A percentile compares a stretch with the other conserved stretches of the same genome.
Conservation (phyloP, 164 flowering plant genomes). For the Sextonia rubra region DNA sequence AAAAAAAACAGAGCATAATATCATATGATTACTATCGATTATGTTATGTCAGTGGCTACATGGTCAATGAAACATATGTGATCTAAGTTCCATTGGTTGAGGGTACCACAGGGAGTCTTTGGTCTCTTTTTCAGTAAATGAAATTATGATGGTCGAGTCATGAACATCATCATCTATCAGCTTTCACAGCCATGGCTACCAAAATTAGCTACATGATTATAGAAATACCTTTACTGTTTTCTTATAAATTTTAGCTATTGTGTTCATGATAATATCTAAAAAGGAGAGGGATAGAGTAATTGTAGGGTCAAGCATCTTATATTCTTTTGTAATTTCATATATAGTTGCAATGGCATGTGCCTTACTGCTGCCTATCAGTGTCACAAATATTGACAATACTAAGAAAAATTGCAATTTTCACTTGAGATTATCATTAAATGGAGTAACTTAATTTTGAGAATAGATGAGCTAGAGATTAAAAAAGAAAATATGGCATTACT, state of each 20-base stretch:
- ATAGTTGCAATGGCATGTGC: no score
- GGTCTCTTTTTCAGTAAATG: not conserved
- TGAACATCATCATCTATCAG: not conserved
- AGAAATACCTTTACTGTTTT: not conserved
- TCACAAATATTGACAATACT: no score
- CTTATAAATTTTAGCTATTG: not conserved
- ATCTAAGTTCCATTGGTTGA: not conserved
- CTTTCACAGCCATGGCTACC: not conserved
- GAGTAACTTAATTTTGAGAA: no score
- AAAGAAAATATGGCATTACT: no score
- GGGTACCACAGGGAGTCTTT: not conserved
- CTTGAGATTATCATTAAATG: no score
- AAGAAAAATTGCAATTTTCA: no score
- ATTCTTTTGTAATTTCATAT: no score
- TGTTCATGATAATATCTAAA: not conserved
- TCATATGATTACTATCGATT: slow-evolving; percentile 2
- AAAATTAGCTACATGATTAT: not conserved
- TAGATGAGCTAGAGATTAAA: no score
- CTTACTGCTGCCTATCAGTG: no score
- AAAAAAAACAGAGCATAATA: not conserved
- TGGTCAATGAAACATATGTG: not conserved
- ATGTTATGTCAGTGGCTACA: not conserved
- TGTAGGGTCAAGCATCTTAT: not conserved
- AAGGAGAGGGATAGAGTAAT: not conserved
- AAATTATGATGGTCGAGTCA: not conserved